These are phyloP conservation scores for Penicillium ucsense DNA, from an alignment of 495 filamentous ascomycete genomes.

Conservation along the genomic window DNA sequence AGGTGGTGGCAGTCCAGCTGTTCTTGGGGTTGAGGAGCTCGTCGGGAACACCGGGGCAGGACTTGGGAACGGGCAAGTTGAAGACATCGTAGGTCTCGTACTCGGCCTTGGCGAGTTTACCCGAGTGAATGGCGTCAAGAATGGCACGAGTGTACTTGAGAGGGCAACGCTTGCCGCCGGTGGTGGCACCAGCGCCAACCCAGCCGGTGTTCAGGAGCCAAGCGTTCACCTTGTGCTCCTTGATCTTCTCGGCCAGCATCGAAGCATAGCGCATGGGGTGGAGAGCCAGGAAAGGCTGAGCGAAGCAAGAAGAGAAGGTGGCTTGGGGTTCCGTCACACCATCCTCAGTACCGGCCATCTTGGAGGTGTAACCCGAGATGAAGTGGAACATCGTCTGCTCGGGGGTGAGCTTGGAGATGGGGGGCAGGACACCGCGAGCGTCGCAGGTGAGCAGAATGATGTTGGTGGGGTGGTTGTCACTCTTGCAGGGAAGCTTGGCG, in stretches of 20 bases:
- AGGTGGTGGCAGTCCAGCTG: slow-evolving; percentile 71
- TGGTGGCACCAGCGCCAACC: slow-evolving; percentile 91
- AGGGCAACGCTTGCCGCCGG: slow-evolving; percentile 95
- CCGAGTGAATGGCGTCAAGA: slow-evolving; percentile 93
- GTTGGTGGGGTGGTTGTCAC: slow-evolving; percentile 82
- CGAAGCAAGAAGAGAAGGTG: slow-evolving; percentile 99
- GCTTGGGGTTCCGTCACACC: slow-evolving; percentile 94
- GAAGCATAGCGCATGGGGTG: slow-evolving; percentile 98
- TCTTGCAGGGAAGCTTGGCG: slow-evolving; percentile 94
- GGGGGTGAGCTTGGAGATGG: slow-evolving; percentile 92
- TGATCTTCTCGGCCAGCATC: slow-evolving; percentile 98
- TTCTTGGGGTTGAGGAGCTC: slow-evolving; percentile 93
- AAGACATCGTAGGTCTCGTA: slow-evolving; percentile 96
- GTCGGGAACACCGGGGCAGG: slow-evolving; percentile 73
- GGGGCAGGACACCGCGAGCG: slow-evolving; percentile 91
- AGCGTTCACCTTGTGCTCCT: slow-evolving; percentile 87
- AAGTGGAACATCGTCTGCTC: slow-evolving; percentile 99
- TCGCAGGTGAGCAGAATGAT: slow-evolving; percentile 98
- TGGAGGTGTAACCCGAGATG: slow-evolving; percentile 98
- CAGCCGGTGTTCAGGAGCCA: slow-evolving; percentile 99
- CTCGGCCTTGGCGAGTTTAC: slow-evolving; percentile 80
- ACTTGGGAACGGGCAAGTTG: slow-evolving; percentile 86
- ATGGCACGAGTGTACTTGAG: slow-evolving; percentile 99
- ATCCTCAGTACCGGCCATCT: slow-evolving; percentile 99
- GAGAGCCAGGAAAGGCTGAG: slow-evolving; percentile 95